These are phyloP conservation scores for Tricholoma hemisulphureum DNA, from an alignment of 768 basidiomycete genomes.

Conservation along the genomic window DNA sequence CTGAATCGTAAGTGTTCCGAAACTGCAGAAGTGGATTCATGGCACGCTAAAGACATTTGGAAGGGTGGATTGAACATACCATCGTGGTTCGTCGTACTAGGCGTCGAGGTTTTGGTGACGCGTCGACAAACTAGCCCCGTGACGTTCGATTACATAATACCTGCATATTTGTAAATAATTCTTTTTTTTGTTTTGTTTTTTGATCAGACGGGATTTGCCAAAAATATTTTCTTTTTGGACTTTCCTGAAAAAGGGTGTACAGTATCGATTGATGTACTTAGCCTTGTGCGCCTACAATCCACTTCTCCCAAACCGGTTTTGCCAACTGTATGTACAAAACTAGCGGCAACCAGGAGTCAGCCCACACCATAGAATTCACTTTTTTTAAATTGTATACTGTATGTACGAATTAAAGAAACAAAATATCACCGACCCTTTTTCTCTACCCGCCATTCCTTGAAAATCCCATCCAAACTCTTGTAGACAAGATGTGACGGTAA, in stretches of 20 bases:
- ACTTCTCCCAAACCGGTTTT: too few species aligned
- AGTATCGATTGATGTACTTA: too few species aligned
- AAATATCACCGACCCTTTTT: slow-evolving; percentile 64
- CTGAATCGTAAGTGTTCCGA: slow-evolving; percentile 96
- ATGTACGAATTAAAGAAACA: slow-evolving; percentile 1
- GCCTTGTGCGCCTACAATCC: too few species aligned
- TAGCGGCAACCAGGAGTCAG: too few species aligned
- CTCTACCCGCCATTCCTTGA: slow-evolving; percentile 86
- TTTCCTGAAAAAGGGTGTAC: too few species aligned
- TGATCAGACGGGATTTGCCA: too few species aligned
- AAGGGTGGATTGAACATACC: slow-evolving; percentile 24
- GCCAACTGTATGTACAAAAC: too few species aligned
- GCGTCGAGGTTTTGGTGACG: slow-evolving; percentile 22
- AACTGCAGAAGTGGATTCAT: slow-evolving; percentile 49
- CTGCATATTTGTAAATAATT: too few species aligned
- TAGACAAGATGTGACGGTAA: slow-evolving; percentile 85
- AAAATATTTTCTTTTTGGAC: too few species aligned
- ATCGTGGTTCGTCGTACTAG: slow-evolving; percentile 27
- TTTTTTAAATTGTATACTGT: background rate
- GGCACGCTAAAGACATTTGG: slow-evolving; percentile 22
- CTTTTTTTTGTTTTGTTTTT: too few species aligned
- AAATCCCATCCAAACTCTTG: slow-evolving; percentile 91
- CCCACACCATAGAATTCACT: too few species aligned
- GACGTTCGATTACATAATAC: too few species aligned
- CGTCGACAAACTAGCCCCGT: slow-evolving; percentile 14